These are phyloP conservation scores for Mycosarcoma mackinlayi DNA, from an alignment of 1,284 basidiomycete species.

Conservation along the genomic window DNA sequence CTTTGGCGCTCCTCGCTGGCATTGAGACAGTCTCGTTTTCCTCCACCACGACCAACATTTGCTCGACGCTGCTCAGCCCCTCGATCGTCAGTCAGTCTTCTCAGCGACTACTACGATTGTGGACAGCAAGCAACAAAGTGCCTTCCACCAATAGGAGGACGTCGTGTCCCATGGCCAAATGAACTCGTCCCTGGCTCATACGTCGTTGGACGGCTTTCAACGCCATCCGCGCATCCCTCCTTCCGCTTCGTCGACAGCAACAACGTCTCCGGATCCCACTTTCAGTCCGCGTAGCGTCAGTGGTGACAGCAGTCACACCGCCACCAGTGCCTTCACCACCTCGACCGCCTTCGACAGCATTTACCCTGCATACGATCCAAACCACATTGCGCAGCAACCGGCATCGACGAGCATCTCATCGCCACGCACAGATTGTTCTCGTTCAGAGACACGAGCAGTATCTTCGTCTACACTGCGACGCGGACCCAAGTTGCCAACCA, in stretches of 20 bases:
- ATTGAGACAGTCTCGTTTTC: not conserved
- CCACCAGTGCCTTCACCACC: not conserved
- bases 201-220: slow-evolving; percentile 10
- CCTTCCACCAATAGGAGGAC: slow-evolving; percentile 8
- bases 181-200: slow-evolving; percentile 12
- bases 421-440: too few species aligned
- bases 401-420: not conserved
- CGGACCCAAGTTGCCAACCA: not conserved
- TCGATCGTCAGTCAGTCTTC: too few species aligned
- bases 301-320: slow-evolving; percentile 4
- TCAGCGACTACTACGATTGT: too few species aligned
- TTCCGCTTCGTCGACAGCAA: slow-evolving; percentile 17
- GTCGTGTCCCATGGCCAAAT: slow-evolving; percentile 13
- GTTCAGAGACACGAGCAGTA: not conserved
- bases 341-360: not conserved
- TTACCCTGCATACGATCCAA: not conserved
- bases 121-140: not conserved
- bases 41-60: not conserved
- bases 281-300: slow-evolving; percentile 12
- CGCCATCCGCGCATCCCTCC: slow-evolving; percentile 4
- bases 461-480: not conserved
- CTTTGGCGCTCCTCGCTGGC: slow-evolving; percentile 7
- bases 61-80: too few species aligned
- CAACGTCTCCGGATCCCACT: slow-evolving; percentile 17
- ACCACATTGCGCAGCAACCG: not conserved